Conservation (phyloP, 1,284 basidiomycete species). For the Trametes pubescens region DNA sequence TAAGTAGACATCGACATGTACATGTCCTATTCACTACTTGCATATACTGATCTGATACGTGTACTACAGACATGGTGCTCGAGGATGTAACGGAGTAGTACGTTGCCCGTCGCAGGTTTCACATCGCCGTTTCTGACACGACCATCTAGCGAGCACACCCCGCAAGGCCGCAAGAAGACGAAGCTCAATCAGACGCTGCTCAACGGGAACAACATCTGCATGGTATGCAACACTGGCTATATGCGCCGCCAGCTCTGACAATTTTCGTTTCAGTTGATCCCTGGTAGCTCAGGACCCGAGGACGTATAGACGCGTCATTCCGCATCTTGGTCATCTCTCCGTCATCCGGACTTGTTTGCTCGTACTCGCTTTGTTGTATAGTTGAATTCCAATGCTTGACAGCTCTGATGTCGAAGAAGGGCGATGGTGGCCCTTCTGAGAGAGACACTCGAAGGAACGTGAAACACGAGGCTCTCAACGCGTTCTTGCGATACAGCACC, state of each 20-base stretch:
- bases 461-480: too few relatives aligned
- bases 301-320: slow-evolving; percentile 39
- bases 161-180: slow-evolving; percentile 85
- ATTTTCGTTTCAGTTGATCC: slow-evolving; percentile 64
- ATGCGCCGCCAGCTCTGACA: neutral
- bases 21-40: neutral
- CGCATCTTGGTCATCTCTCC: neutral
- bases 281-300: slow-evolving; percentile 80
- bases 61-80: slow-evolving; percentile 89
- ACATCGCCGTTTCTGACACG: neutral
- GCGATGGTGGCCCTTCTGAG: neutral
- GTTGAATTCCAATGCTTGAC: neutral
- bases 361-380: neutral
- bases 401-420: neutral
- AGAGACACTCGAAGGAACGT: too few relatives aligned
- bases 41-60: neutral
- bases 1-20: slow-evolving; percentile 60
- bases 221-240: slow-evolving; percentile 63
- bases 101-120: slow-evolving; percentile 16
- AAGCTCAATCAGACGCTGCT: slow-evolving; percentile 90
- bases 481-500: too few relatives aligned
- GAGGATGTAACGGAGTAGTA: slow-evolving; percentile 98
- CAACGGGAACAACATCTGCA: slow-evolving; percentile 98
- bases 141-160: slow-evolving; percentile 77
- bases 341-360: neutral